phyloP scores from a whole-genome alignment of 345 rosid species.

The Hibiscus syriacus region DNA sequence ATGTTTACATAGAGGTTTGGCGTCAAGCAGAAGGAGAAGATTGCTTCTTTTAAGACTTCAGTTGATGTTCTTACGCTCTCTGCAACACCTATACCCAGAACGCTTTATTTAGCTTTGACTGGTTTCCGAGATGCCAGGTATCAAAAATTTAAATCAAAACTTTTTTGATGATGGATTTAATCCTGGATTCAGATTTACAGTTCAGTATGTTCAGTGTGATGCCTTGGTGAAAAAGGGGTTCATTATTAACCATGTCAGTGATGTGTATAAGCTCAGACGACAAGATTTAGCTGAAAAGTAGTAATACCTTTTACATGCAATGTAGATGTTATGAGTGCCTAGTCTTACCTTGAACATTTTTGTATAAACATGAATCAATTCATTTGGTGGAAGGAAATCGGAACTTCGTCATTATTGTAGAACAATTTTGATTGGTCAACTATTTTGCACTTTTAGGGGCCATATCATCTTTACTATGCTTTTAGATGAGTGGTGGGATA shows the following conservation, averaged over 20 bases:
- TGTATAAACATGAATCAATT: background rate
- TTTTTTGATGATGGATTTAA: constrained; percentile 11
- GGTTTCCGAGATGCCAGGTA: constrained; percentile 99
- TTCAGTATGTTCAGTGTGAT: constrained; percentile 3
- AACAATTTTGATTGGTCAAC: background rate
- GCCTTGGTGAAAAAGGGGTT: background rate
- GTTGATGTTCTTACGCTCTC: constrained; percentile 94
- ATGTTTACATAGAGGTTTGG: constrained; percentile 70
- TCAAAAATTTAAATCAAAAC: background rate
- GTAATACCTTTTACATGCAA: background rate
- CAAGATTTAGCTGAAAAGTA: background rate
- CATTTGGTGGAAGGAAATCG: background rate
- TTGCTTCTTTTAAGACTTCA: constrained; percentile 90
- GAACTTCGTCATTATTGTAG: background rate
- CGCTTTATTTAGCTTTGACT: constrained; percentile 86
- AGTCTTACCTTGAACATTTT: background rate
- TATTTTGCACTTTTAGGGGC: background rate
- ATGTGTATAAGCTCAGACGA: background rate
- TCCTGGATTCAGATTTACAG: constrained; percentile 2
- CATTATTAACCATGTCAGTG: background rate
- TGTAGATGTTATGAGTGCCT: background rate
- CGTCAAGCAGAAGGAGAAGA: constrained; percentile 96
- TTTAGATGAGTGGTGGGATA: background rate
- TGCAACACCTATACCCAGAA: constrained; percentile 96
- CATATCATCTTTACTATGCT: background rate